Evolutionary conservation across 176 grass and related monocot species (phyloP), one percentile per base, ranked within the genome.

Genomic region (Alloteropsis semialata): DNA sequence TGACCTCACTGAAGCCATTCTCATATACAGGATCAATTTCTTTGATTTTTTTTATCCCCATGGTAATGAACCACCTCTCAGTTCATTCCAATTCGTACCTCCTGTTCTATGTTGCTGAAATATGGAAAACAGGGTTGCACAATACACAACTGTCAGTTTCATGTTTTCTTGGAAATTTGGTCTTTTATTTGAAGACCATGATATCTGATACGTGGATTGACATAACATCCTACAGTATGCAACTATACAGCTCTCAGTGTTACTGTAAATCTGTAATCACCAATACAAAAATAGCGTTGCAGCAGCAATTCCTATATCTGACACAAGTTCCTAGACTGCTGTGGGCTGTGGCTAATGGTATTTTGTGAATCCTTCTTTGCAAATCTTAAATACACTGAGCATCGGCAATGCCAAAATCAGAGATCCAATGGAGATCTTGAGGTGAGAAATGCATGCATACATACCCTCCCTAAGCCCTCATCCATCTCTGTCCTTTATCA

Each of bases 401-500:
- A 82, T 60, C 66, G 72, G 65, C 72, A 55, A 62, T 70, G 78
- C 83, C 56, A 89, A 86, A 77, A 89, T 65, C 78, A 86, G 65
- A 65, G 83, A 72, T 56, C 72, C 71, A 48, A 85, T 85, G 62
- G 25, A 75, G 82, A 89, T 76, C 77, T 68, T 59, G 5, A 74
- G 58, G 41, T 62, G 73, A 55, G 44, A 78, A 65, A 79, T 88
- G 66, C 39, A 73, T 46, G 37, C 37, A 68, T 72, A 75, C 84
- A 75, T 81, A 75, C 60, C 61, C 59, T 81, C 14, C 39, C 10
- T 21, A 27, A 33, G 9, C 32, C 17, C 39, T 74, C 83, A 86
- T 32, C 87, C 89, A 63, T 93, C 81, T 86, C 69, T 90, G 58
- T 95, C 96, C 65, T 55, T 69, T 77, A 95, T 69, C 87, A 98